Evolutionary conservation across 768 basidiomycete species (phyloP), one percentile per base, ranked within the genome.

Genomic region (Mycena polygramma): DNA sequence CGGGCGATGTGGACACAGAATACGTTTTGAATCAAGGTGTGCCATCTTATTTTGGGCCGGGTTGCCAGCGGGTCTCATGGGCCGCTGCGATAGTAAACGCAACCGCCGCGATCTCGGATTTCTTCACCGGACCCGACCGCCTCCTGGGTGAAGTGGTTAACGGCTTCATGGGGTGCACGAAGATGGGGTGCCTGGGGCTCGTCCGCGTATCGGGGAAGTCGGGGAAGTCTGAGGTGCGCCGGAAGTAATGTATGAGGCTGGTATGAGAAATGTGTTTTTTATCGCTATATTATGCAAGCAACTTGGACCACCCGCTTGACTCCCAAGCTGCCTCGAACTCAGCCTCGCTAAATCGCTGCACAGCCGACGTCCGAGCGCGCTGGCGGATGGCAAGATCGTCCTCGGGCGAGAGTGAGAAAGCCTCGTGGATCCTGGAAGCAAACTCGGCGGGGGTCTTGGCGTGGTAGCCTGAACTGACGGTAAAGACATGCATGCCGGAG

Each of bases 241-340:
- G 26, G 22, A 67, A 67, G 20, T 61, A 53, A 61, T 5, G 30
- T 30, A 30, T 4, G 8, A 30, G 6, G n/a, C 26, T 1, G 2
- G 26, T 30, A 30, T 53, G 39, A 24, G 41, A 0, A 41, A 24
- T 7, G 6, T 6, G 22, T 57, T 24, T 49, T 24, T 22, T 49
- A 43, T 58, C 19, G 9, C 49, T 10, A 68, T 55, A 68, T 55
- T 69, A 69, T 64, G 22, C 39, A 48, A 82, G 64, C 73, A 77
- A 86, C 7, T 72, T 74, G 59, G 77, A 78, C 92, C 92, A 93
- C 1, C 89, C 88, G 73, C 89, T 90, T 58, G 80, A 82, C 41
- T 90, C 83, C 92, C 93, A 98, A 0, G 89, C 91, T 66, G 85
- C 86, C 79, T 93, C 89, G 75, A 98, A 98, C 74, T 92, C 90